These are phyloP conservation scores for Filobasidium wieringae DNA, from an alignment of 768 basidiomycete species.

Conservation along the genomic window DNA sequence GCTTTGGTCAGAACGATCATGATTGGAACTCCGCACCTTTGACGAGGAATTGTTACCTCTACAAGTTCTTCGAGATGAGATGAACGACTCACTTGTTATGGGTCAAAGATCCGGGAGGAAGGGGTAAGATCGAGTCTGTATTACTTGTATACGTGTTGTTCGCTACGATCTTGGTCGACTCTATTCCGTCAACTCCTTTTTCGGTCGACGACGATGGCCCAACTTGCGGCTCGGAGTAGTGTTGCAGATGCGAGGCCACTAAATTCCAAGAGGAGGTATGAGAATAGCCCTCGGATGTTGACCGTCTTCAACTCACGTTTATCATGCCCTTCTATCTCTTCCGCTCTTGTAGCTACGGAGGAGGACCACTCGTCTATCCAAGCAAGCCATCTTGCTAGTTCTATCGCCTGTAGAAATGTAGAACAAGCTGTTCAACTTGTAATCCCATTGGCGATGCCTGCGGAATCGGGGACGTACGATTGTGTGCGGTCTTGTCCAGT, in stretches of 20 bases:
- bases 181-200: conserved; percentile 43
- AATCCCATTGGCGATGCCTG: neutral
- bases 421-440: neutral
- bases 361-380: conserved; percentile 77
- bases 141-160: conserved; percentile 4
- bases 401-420: conserved; percentile 40
- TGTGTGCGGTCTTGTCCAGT: conserved; percentile 91
- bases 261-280: neutral
- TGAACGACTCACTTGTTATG: conserved; percentile 50
- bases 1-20: conserved; percentile 85
- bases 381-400: conserved; percentile 68
- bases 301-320: conserved; percentile 49
- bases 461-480: conserved; percentile 46
- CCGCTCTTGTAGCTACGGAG: conserved; percentile 34
- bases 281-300: conserved; percentile 4
- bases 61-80: neutral
- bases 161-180: neutral
- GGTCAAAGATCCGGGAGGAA: conserved; percentile 72
- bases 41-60: neutral
- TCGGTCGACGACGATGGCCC: no score
- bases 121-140: conserved; percentile 58
- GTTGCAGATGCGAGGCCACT: conserved; percentile 83
- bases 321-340: conserved; percentile 63
- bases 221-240: conserved; percentile 70
- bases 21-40: conserved; percentile 58